phyloP scores from a whole-genome alignment of 164 flowering plant species.

The Magnolia changhungtana region DNA sequence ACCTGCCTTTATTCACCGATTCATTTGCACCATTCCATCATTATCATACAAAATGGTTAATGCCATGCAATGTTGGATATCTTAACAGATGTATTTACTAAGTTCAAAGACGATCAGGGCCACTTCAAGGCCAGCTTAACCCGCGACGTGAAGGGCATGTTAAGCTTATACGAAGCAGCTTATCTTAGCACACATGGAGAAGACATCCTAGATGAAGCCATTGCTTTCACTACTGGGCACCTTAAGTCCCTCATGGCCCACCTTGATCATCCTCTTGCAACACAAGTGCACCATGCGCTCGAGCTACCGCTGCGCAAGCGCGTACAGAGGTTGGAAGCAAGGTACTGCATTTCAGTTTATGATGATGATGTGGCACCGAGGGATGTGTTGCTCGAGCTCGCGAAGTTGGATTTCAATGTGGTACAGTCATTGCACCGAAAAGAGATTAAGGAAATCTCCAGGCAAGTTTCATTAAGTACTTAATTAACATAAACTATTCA shows the following conservation, averaged over 20 bases:
- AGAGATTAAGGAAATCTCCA: slow-evolving; percentile 34
- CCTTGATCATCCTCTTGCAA: slow-evolving; percentile 15
- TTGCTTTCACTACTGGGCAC: slow-evolving; percentile 26
- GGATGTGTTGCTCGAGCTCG: slow-evolving; percentile 30
- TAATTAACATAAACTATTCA: background rate
- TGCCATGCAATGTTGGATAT: background rate
- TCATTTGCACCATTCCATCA: background rate
- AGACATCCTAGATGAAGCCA: slow-evolving; percentile 44
- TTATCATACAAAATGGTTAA: background rate
- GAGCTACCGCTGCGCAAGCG: slow-evolving; percentile 31
- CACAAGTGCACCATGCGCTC: slow-evolving; percentile 31
- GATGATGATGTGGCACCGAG: slow-evolving; percentile 20
- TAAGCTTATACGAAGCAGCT: slow-evolving; percentile 56
- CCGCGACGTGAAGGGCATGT: slow-evolving; percentile 30
- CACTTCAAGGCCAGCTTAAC: slow-evolving; percentile 17
- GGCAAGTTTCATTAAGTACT: slow-evolving; percentile 15
- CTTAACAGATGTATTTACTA: slow-evolving; percentile 7
- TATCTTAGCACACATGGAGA: slow-evolving; percentile 44
- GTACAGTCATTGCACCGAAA: slow-evolving; percentile 39
- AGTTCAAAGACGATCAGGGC: slow-evolving; percentile 2
- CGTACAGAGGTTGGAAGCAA: slow-evolving; percentile 33
- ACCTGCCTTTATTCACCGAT: too few species aligned
- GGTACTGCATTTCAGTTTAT: slow-evolving; percentile 33
- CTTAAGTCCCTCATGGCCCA: slow-evolving; percentile 14
- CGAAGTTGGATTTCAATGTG: slow-evolving; percentile 53